Evolutionary conservation across 2,329 filamentous ascomycete genomes (phyloP).

Genomic region (Fulvia fulva): DNA sequence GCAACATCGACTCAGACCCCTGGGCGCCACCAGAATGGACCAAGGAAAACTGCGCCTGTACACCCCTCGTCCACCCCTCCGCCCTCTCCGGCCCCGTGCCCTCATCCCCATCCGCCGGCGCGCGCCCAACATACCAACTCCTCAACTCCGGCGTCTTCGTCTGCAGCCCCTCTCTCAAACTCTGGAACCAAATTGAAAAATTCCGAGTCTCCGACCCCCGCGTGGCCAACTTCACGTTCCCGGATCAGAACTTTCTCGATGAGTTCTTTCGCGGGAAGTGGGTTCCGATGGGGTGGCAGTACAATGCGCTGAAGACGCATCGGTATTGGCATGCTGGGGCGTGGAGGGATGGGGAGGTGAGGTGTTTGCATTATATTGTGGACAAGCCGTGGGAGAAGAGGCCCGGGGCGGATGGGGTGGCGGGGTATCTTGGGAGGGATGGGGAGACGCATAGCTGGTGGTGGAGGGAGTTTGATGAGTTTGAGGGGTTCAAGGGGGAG

Average conservation of each 20-base stretch:
- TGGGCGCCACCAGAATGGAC: constrained; percentile 51
- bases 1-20: constrained; percentile 48
- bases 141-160: constrained; percentile 53
- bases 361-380: constrained; percentile 52
- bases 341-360: constrained; percentile 49
- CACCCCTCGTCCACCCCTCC: constrained; percentile 37
- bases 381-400: constrained; percentile 53
- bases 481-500: constrained; percentile 28
- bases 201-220: constrained; percentile 39
- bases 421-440: constrained; percentile 50
- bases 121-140: constrained; percentile 34
- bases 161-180: constrained; percentile 41
- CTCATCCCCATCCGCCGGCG: constrained; percentile 24
- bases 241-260: constrained; percentile 53
- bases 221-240: constrained; percentile 47
- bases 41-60: constrained; percentile 48
- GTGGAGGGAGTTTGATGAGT: constrained; percentile 47
- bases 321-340: constrained; percentile 50
- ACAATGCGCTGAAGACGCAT: constrained; percentile 54
- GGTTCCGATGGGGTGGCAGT: constrained; percentile 46
- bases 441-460: constrained; percentile 52
- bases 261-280: constrained; percentile 46
- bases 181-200: constrained; percentile 40
- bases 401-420: constrained; percentile 40
- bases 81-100: constrained; percentile 35